These are phyloP conservation scores for Capsicum rhomboideum DNA, from an alignment of 257 asterid species.

Conservation along the genomic window DNA sequence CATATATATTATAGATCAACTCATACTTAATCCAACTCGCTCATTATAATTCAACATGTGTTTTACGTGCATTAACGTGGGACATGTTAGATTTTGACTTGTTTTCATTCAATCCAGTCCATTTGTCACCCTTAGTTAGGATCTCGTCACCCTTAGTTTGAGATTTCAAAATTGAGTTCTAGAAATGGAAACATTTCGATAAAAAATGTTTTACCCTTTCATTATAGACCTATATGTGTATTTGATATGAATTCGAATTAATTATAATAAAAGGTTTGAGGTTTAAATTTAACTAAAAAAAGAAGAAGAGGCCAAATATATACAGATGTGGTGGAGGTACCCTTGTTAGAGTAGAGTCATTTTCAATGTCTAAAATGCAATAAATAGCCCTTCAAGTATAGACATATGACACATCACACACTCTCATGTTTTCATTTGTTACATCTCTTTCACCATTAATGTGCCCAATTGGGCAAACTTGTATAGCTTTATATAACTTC, in stretches of 20 bases:
- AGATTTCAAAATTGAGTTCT: not conserved
- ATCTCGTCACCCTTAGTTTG: not conserved
- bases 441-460: not conserved
- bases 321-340: not conserved
- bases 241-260: not conserved
- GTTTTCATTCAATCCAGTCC: too few species aligned
- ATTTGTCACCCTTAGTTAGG: not conserved
- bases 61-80: not conserved
- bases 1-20: too few species aligned
- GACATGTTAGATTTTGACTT: not conserved
- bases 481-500: not conserved
- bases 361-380: not conserved
- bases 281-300: not conserved
- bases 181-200: not conserved
- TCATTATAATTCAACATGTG: not conserved
- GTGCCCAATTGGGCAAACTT: not conserved
- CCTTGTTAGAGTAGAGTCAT: not conserved
- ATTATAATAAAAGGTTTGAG: not conserved
- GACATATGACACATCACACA: not conserved
- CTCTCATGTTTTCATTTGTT: not conserved
- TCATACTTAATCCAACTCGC: not conserved
- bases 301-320: not conserved
- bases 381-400: slow-evolving; percentile 2
- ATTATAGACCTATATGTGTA: not conserved
- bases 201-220: not conserved